Conservation (phyloP, 441 rosid species). For the Corymbia calophylla region DNA sequence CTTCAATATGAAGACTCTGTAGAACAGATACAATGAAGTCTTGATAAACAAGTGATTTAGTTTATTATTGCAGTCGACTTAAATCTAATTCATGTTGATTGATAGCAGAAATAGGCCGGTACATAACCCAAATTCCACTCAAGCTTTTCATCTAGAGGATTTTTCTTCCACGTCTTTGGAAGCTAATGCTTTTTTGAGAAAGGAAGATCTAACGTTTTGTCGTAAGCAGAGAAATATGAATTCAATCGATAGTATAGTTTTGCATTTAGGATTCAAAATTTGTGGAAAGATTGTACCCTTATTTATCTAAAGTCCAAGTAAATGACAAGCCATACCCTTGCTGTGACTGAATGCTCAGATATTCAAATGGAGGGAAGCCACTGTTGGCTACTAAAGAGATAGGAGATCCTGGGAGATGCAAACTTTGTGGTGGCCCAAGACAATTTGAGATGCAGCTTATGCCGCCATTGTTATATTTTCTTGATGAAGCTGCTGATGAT, state of each 20-base stretch:
- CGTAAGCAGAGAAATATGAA: neutral
- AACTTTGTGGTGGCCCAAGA: conserved; percentile 47
- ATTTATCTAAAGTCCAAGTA: neutral
- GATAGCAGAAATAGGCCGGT: neutral
- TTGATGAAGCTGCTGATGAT: conserved; percentile 54
- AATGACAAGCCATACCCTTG: neutral
- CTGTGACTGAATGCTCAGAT: conserved; percentile 27
- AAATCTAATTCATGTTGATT: neutral
- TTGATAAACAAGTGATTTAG: neutral
- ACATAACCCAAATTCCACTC: neutral
- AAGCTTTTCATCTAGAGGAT: neutral
- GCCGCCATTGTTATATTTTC: conserved; percentile 72
- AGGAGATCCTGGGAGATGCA: conserved; percentile 41
- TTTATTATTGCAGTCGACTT: neutral
- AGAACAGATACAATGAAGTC: neutral
- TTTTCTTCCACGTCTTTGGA: neutral
- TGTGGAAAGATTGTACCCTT: neutral
- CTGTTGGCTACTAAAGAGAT: conserved; percentile 38
- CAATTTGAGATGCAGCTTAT: conserved; percentile 83
- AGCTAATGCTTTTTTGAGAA: neutral
- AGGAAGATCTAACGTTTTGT: neutral
- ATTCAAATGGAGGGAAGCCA: conserved; percentile 59
- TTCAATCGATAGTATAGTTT: neutral
- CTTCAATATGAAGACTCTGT: neutral
- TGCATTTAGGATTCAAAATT: neutral